Evolutionary conservation across 2,329 filamentous ascomycete genomes (phyloP), one percentile per base, ranked within the genome.

Genomic region (Fusarium cyanostomum): DNA sequence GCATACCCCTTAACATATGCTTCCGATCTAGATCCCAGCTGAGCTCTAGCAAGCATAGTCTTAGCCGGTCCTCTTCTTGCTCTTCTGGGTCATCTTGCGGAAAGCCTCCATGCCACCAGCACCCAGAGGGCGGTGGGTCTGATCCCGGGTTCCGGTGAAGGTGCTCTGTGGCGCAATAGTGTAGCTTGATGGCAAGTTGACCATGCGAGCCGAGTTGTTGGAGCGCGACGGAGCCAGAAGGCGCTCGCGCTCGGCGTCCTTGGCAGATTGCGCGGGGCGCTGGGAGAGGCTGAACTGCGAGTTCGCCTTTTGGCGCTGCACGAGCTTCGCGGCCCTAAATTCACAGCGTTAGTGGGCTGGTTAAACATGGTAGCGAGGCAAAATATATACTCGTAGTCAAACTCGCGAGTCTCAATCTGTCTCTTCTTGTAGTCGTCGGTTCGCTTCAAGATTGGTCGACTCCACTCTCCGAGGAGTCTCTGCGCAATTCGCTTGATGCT

Each of bases 361-460:
- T 8, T 3, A 16, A 15, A 18, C 5, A 5, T 1, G 6, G 10
- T 8, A 1, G 41, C 4, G 16, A 35, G 31, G 11, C 15, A 15
- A 18, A 15, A 42, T 43, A 81, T 84, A 56, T 82, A 89, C 86
- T 83, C 79, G 68, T 87, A 83, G 72, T 89, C 86, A 64, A 86
- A 89, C 51, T 89, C 86, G 58, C 84, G 84, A 13, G 85, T 87
- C 71, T 87, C 82, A 37, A 89, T 80, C 61, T 85, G 84, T 18
- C 91, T 88, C 82, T 97, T 95, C 79, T 92, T 94, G 81, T 96
- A 97, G 76, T 97, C 93, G 71, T 97, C 93, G 60, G 92, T 96
- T 68, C 93, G 89, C 80, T 96, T 94, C 51, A 99, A 83, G 64
- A 99, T 96, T 5, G 94, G 94, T 35, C 95, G 85, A 65, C 93